Base-by-base conservation (phyloP, 108 stramenopile genomes). In the Cyclotella cryptica region DNA sequence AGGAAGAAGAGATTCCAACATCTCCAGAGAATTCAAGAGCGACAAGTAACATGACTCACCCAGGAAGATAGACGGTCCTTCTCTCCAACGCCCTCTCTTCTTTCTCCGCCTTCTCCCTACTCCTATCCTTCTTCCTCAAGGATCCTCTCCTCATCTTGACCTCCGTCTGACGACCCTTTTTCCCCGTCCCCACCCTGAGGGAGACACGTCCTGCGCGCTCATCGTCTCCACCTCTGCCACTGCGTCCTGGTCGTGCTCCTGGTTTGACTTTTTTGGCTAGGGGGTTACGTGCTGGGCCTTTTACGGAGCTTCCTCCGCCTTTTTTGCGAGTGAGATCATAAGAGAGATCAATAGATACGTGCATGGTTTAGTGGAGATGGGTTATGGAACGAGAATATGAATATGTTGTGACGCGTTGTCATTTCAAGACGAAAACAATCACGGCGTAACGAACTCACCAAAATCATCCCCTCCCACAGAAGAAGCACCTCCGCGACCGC, bases 81-180 rank as follows among this genome's bases (percentile, higher is more conserved):
- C 92, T 83, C 61, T 90, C 87, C 51, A 94, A 62, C 0, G 89
- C 89, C 41, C 88, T 81, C 58, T 88, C 89, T 35, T 83, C 86
- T 72, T 81, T 90, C 45, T 79, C 70, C 28, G 77, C 88, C 78
- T 87, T 91, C 40, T 90, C 88, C 19, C 79, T 79, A 45, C 78
- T 83, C 63, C 95, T 84, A 70, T 96, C 90, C 18, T 88, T 80
- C 72, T 80, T 90, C 80, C 78, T 90, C 73, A 96, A 74, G 49
- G 84, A 87, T 55, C 95, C 92, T 61, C 95, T 86, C 28, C 90
- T 73, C 67, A 61, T 49, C 47, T 61, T 82, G 22, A 81, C 58
- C 39, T 82, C 79, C 17, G 84, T 80, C 53, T 81, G 76, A 41
- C 92, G 78, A 42, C 89, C 89, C 42, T 61, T 80, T 78, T 89